A percentile compares a stretch with the other conserved stretches of the same genome.
Conservation (phyloP, 306 rosid genomes). For the Glycine latifolia region DNA sequence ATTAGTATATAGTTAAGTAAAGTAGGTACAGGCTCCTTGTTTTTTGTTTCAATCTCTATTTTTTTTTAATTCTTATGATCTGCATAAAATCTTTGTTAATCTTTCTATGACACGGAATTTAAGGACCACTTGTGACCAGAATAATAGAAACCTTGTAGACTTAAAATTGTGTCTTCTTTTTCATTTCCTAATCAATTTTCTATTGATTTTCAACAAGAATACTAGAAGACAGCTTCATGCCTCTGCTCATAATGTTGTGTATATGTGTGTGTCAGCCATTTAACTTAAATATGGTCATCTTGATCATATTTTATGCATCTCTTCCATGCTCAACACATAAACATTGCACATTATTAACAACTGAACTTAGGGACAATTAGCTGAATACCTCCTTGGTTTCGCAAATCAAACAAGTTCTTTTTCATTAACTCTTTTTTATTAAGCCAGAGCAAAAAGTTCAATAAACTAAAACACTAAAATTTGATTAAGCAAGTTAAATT, state of each 20-base stretch:
- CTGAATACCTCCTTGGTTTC: slow-evolving; percentile 47
- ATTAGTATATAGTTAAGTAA: slow-evolving; percentile 39
- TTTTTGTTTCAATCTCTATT: slow-evolving; percentile 36
- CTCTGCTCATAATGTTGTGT: slow-evolving; percentile 28
- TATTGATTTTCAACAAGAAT: slow-evolving; percentile 33
- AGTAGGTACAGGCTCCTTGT: slow-evolving; percentile 41
- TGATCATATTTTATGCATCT: neutral
- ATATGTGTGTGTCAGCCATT: neutral
- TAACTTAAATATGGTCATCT: neutral
- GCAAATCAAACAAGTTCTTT: slow-evolving; percentile 38
- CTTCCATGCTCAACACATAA: slow-evolving; percentile 17
- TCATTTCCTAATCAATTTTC: slow-evolving; percentile 29
- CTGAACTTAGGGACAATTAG: slow-evolving; percentile 40
- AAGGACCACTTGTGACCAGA: neutral
- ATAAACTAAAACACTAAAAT: neutral
- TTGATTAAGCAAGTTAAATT: slow-evolving; percentile 18
- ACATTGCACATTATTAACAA: slow-evolving; percentile 43
- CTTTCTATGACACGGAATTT: neutral
- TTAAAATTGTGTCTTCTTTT: slow-evolving; percentile 1
- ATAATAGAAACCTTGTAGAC: slow-evolving; percentile 2
- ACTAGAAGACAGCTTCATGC: slow-evolving; percentile 38
- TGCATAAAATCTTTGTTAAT: slow-evolving; percentile 15
- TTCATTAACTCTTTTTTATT: neutral
- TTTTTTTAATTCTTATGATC: slow-evolving; percentile 25
- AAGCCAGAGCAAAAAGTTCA: neutral